A percentile compares a stretch with the other conserved stretches of the same genome.
Evolutionary conservation across 1,139 yeast genomes (phyloP).

Genomic region (Cylindricascospora bacillispora): DNA sequence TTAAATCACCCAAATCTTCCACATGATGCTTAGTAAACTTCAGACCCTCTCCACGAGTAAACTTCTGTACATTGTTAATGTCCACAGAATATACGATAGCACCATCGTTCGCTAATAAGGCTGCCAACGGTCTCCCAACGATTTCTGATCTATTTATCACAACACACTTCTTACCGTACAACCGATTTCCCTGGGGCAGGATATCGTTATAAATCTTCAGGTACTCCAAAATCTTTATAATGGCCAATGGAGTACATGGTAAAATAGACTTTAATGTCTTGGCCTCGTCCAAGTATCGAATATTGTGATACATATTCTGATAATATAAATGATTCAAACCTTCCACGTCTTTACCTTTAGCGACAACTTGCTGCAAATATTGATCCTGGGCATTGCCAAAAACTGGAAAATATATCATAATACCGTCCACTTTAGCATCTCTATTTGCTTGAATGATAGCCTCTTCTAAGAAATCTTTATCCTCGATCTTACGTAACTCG

Average conservation of each 20-base stretch:
- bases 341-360: conserved; percentile 81
- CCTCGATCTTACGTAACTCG: conserved; percentile 54
- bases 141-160: conserved; percentile 90
- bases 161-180: conserved; percentile 84
- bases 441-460: conserved; percentile 70
- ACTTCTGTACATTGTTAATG: conserved; percentile 73
- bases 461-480: conserved; percentile 76
- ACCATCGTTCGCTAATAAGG: conserved; percentile 90
- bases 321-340: conserved; percentile 85
- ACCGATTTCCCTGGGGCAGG: conserved; percentile 76
- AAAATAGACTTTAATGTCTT: conserved; percentile 69
- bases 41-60: conserved; percentile 88
- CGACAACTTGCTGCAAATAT: conserved; percentile 82
- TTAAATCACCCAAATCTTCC: conserved; percentile 43
- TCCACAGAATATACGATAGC: conserved; percentile 93
- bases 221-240: conserved; percentile 84
- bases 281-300: conserved; percentile 62
- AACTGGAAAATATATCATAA: conserved; percentile 97
- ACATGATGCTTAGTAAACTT: conserved; percentile 76
- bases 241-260: conserved; percentile 94
- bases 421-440: conserved; percentile 71
- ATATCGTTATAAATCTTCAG: conserved; percentile 75
- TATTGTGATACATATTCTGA: conserved; percentile 88
- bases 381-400: conserved; percentile 93
- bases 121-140: conserved; percentile 95